phyloP scores from a whole-genome alignment of 2,329 filamentous ascomycete species.

The Cladophialophora psammophila region DNA sequence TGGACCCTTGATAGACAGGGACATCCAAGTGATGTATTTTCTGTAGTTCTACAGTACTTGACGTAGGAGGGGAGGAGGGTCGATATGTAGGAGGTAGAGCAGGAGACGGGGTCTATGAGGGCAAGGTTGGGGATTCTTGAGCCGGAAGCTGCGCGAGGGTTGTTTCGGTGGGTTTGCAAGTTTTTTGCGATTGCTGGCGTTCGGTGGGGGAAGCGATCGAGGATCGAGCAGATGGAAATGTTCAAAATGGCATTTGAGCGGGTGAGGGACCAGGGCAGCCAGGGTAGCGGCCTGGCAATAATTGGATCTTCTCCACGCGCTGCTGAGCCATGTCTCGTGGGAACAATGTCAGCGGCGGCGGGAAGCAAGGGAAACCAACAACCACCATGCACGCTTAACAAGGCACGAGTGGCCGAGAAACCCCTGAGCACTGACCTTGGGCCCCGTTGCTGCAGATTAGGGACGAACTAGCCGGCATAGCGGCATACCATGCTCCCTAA shows the following conservation, averaged over 20 bases:
- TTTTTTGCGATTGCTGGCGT: slow-evolving; percentile 19
- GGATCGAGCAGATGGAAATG: slow-evolving; percentile 36
- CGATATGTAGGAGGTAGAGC: slow-evolving; percentile 17
- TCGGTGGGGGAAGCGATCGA: slow-evolving; percentile 17
- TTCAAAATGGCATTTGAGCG: slow-evolving; percentile 35
- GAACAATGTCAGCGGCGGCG: slow-evolving; percentile 22
- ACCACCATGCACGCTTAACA: slow-evolving; percentile 1
- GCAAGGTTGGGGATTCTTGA: not conserved
- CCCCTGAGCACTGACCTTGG: slow-evolving; percentile 10
- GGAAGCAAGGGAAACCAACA: slow-evolving; percentile 2
- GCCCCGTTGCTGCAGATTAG: slow-evolving; percentile 23
- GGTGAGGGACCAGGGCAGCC: slow-evolving; percentile 12
- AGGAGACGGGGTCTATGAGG: slow-evolving; percentile 32
- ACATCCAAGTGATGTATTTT: slow-evolving; percentile 8
- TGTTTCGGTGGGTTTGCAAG: slow-evolving; percentile 4
- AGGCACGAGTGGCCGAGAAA: slow-evolving; percentile 13
- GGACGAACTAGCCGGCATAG: slow-evolving; percentile 7
- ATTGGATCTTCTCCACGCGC: slow-evolving; percentile 22
- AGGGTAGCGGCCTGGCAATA: slow-evolving; percentile 5
- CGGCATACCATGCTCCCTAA: slow-evolving; percentile 2
- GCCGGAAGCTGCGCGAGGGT: slow-evolving; percentile 18
- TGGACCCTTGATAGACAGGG: slow-evolving; percentile 27
- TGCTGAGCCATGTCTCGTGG: slow-evolving; percentile 18
- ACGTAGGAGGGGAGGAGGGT: slow-evolving; percentile 8
- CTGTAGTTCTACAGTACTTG: slow-evolving; percentile 5